A percentile compares a stretch with the other conserved stretches of the same genome.
phyloP scores from a whole-genome alignment of 352 stramenopile genomes.

The Globisporangium yorkense region DNA sequence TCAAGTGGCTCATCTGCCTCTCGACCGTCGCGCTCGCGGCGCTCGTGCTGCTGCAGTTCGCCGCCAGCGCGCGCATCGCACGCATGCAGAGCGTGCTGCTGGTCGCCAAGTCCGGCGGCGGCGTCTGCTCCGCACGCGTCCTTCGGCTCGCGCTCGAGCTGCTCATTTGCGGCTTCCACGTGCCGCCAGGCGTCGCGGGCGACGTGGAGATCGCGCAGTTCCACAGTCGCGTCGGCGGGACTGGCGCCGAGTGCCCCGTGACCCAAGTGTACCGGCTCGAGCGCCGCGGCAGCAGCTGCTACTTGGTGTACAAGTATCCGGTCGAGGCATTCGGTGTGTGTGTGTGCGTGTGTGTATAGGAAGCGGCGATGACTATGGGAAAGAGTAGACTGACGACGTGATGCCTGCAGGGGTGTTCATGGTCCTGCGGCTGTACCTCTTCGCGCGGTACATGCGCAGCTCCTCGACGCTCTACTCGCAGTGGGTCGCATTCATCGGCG shows the following conservation, averaged over 20 bases:
- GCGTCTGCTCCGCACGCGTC: constrained; percentile 21
- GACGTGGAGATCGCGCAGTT: constrained; percentile 40
- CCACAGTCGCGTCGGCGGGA: constrained; percentile 19
- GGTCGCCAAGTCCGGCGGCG: constrained; percentile 14
- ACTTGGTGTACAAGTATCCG: constrained; percentile 59
- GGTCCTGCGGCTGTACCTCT: constrained; percentile 53
- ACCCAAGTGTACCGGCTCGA: constrained; percentile 22
- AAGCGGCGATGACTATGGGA: no score
- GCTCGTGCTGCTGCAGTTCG: constrained; percentile 48
- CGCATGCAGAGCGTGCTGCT: constrained; percentile 48
- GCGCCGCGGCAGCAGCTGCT: constrained; percentile 30
- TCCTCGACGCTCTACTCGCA: constrained; percentile 66
- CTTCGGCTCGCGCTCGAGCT: constrained; percentile 43
- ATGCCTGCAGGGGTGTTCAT: constrained; percentile 51
- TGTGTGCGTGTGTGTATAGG: not conserved
- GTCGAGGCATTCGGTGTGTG: constrained; percentile 49
- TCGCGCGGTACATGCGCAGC: constrained; percentile 63
- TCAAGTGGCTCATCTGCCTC: constrained; percentile 33
- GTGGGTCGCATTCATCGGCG: constrained; percentile 67
- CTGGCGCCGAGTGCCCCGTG: constrained; percentile 13
- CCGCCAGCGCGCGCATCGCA: constrained; percentile 33
- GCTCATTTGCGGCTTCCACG: constrained; percentile 55
- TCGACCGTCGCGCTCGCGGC: constrained; percentile 36
- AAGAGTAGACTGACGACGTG: no score
- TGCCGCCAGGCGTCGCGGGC: constrained; percentile 41